A percentile compares a stretch with the other conserved stretches of the same genome.
Conservation (phyloP, 2,329 filamentous ascomycete genomes). For the Colletotrichum melonis region DNA sequence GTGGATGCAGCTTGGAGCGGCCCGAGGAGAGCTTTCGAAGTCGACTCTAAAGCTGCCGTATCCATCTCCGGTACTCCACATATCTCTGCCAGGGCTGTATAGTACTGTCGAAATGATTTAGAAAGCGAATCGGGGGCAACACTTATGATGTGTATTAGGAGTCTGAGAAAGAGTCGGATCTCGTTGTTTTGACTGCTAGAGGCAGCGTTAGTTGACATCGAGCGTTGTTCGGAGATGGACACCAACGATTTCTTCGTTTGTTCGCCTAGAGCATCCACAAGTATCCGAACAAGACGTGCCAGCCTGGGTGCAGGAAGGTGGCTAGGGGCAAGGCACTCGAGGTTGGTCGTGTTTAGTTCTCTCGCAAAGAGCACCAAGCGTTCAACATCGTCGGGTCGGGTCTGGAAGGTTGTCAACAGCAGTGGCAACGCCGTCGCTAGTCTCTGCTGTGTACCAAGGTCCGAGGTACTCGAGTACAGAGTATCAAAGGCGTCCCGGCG, state of each 20-base stretch:
- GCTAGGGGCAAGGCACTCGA: slow-evolving; percentile 48
- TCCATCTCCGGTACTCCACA: slow-evolving; percentile 38
- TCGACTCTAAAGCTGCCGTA: slow-evolving; percentile 33
- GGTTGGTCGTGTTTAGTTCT: slow-evolving; percentile 53
- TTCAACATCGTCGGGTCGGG: slow-evolving; percentile 55
- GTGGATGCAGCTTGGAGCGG: slow-evolving; percentile 34
- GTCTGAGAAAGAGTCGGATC: slow-evolving; percentile 47
- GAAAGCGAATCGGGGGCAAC: slow-evolving; percentile 43
- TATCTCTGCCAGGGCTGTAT: slow-evolving; percentile 50
- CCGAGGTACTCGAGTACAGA: slow-evolving; percentile 56
- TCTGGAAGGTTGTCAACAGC: slow-evolving; percentile 62
- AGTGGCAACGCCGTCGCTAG: slow-evolving; percentile 57
- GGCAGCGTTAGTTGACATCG: neutral
- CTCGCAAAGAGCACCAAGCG: slow-evolving; percentile 58
- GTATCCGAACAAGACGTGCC: slow-evolving; percentile 47
- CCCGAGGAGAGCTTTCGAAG: slow-evolving; percentile 37
- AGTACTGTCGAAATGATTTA: slow-evolving; percentile 49
- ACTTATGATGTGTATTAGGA: slow-evolving; percentile 47
- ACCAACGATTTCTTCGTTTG: slow-evolving; percentile 9
- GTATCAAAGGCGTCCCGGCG: slow-evolving; percentile 74
- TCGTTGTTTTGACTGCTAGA: slow-evolving; percentile 38
- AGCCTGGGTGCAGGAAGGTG: slow-evolving; percentile 45
- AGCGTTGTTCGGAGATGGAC: neutral
- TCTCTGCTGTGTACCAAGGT: slow-evolving; percentile 48
- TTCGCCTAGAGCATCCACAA: slow-evolving; percentile 48